Conservation (phyloP, 768 basidiomycete species). For the Porphyrellus cyaneotinctus region DNA sequence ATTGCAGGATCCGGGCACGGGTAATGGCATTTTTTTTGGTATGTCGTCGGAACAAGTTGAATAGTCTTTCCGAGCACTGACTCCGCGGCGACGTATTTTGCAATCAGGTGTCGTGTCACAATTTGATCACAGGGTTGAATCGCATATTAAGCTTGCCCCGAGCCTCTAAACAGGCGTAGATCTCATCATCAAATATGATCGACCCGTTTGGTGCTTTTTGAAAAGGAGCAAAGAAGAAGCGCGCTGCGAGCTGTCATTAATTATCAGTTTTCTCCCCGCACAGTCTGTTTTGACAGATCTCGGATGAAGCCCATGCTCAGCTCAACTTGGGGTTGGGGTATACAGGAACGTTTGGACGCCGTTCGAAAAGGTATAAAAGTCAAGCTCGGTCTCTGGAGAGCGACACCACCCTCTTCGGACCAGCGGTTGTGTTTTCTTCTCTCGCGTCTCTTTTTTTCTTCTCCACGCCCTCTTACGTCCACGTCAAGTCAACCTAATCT, state of each 20-base stretch:
- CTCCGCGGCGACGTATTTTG: constrained; percentile 3
- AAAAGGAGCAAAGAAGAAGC: not conserved
- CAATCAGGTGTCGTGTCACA: not conserved
- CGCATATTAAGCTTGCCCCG: not conserved
- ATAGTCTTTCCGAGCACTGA: not conserved
- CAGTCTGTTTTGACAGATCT: not conserved
- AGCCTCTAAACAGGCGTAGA: not conserved
- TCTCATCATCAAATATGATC: constrained; percentile 5
- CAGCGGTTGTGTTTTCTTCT: not conserved
- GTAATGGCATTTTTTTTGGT: not conserved
- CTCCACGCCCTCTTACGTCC: not conserved
- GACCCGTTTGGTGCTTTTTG: not conserved
- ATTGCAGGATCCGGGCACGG: constrained; percentile 10
- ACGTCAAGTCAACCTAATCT: constrained; percentile 18
- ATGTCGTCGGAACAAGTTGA: constrained; percentile 10
- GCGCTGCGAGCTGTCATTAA: not conserved
- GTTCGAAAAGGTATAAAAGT: not conserved
- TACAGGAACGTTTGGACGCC: not conserved
- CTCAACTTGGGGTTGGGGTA: not conserved
- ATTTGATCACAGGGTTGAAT: not conserved
- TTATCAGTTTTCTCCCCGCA: not conserved
- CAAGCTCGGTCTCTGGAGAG: not conserved
- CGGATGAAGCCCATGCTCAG: not conserved
- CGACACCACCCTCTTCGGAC: not conserved
- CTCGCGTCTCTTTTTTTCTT: not conserved